phyloP scores from a whole-genome alignment of 805 yeast genomes.

The Saccharomycopsis babjevae region DNA sequence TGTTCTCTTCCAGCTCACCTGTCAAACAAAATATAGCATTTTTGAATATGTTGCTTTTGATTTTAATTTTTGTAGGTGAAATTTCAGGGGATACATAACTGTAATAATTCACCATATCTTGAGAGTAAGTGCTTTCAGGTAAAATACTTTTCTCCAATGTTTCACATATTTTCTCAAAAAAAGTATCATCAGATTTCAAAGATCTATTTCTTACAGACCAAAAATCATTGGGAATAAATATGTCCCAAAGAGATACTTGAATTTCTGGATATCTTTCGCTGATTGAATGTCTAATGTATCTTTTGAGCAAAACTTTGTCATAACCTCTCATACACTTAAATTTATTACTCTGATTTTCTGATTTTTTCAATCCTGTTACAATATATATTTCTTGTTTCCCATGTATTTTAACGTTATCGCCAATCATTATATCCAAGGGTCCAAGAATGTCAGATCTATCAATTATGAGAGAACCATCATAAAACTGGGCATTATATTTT shows the following conservation, averaged over 20 bases:
- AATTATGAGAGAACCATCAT: conserved; percentile 29
- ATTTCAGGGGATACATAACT: conserved; percentile 13
- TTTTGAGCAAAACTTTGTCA: conserved; percentile 35
- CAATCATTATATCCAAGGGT: conserved; percentile 45
- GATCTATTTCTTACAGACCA: conserved; percentile 28
- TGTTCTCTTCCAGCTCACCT: conserved; percentile 8
- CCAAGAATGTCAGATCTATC: conserved; percentile 29
- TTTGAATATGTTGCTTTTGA: conserved; percentile 14
- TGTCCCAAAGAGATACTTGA: conserved; percentile 25
- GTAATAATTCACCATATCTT: conserved; percentile 3
- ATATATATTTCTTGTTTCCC: conserved; percentile 26
- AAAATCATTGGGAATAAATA: conserved; percentile 30
- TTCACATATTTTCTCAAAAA: background rate
- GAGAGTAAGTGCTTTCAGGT: background rate
- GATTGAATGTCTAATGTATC: conserved; percentile 19
- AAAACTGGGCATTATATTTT: conserved; percentile 29
- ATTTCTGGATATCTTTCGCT: conserved; percentile 19
- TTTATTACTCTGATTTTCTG: conserved; percentile 17
- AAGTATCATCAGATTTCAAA: background rate
- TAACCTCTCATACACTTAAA: conserved; percentile 54
- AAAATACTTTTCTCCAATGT: background rate
- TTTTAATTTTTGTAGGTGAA: conserved; percentile 14
- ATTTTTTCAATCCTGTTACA: conserved; percentile 36
- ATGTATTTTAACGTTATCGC: conserved; percentile 38
- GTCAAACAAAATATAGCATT: conserved; percentile 19